Conservation (phyloP, 2,329 filamentous ascomycete genomes). For the Lachnellula arida region DNA sequence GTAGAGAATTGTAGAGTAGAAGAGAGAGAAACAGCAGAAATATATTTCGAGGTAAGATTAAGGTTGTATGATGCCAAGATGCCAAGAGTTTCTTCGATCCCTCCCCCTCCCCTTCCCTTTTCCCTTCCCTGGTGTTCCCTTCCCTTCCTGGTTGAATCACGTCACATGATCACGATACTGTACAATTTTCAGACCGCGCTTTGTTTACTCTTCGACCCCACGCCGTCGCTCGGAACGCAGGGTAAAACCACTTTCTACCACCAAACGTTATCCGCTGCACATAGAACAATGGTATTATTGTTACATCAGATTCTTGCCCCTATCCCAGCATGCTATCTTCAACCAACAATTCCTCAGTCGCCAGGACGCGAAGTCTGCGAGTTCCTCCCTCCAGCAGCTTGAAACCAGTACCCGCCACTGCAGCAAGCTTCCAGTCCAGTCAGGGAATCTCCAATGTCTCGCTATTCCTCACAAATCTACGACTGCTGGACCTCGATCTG, state of each 20-base stretch:
- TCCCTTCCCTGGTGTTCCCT: too few relatives aligned
- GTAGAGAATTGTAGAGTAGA: neutral
- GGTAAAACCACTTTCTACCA: neutral
- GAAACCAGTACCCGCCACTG: slow-evolving; percentile 6
- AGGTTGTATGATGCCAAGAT: neutral
- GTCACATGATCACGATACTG: neutral
- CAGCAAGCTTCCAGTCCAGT: neutral
- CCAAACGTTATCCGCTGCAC: neutral
- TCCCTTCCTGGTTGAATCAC: neutral
- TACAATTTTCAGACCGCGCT: neutral
- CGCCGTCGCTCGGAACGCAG: neutral
- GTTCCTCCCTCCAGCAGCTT: slow-evolving; percentile 16
- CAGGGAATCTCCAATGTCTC: slow-evolving; percentile 47
- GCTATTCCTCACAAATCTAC: slow-evolving; percentile 78
- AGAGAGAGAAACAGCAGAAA: neutral
- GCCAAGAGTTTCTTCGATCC: neutral
- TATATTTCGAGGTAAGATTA: neutral
- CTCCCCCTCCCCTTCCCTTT: too few relatives aligned
- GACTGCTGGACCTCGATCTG: slow-evolving; percentile 73
- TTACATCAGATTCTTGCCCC: neutral
- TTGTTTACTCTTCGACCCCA: neutral
- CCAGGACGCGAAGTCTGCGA: slow-evolving; percentile 26
- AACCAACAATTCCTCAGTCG: slow-evolving; percentile 17
- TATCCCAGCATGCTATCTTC: slow-evolving; percentile 4
- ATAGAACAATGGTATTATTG: neutral